Conservation (phyloP, 106 monocot genomes). For the Acanthochlamys bracteata region DNA sequence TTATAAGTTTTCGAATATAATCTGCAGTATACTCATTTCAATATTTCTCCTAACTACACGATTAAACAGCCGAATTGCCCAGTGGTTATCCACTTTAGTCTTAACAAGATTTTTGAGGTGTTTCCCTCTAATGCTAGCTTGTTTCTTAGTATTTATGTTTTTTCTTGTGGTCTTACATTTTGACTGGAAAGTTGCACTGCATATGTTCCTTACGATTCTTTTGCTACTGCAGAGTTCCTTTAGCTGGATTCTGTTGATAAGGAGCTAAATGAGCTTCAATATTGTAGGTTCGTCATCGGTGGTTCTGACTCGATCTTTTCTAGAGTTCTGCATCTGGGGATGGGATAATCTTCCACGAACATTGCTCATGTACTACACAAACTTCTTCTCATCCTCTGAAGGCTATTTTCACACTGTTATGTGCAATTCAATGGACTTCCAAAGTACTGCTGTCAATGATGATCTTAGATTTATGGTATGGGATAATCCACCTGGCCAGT, state of each 20-base stretch:
- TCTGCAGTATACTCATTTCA: too few species aligned
- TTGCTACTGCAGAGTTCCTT: neutral
- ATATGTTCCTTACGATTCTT: neutral
- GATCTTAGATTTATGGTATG: slow-evolving; percentile 60
- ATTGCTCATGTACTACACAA: slow-evolving; percentile 83
- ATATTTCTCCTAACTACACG: too few species aligned
- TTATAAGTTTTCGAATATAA: too few species aligned
- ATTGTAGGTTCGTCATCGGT: slow-evolving; percentile 67
- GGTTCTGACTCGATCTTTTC: slow-evolving; percentile 49
- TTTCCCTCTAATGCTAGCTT: too few species aligned
- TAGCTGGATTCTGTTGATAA: neutral
- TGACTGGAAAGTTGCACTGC: too few species aligned
- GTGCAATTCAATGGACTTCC: slow-evolving; percentile 85
- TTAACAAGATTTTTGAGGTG: too few species aligned
- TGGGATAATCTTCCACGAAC: slow-evolving; percentile 98
- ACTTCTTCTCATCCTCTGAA: slow-evolving; percentile 66
- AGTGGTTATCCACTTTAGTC: too few species aligned
- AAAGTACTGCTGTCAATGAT: slow-evolving; percentile 77
- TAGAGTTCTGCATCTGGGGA: slow-evolving; percentile 83
- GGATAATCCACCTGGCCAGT: slow-evolving; percentile 49
- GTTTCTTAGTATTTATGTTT: too few species aligned
- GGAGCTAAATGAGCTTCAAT: neutral
- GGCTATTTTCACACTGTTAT: slow-evolving; percentile 91
- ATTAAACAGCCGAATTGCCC: too few species aligned
- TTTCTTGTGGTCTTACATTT: too few species aligned